Conservation (phyloP, 1,284 basidiomycete species). For the Flammula alnicola region DNA sequence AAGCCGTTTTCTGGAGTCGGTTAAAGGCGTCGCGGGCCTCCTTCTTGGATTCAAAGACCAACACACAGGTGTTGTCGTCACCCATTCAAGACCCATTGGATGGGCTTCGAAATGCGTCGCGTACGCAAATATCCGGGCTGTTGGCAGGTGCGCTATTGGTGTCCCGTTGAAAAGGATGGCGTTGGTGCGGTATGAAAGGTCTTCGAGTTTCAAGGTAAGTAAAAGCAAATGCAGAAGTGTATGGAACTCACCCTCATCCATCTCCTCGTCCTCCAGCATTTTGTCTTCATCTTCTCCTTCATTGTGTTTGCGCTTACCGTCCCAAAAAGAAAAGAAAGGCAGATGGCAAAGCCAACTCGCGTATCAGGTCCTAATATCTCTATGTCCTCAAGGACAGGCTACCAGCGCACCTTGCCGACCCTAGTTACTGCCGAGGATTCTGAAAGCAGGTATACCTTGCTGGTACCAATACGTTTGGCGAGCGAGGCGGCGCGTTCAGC, state of each 20-base stretch:
- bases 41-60: slow-evolving; percentile 65
- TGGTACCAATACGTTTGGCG: slow-evolving; percentile 66
- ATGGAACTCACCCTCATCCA: slow-evolving; percentile 42
- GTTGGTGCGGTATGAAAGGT: slow-evolving; percentile 57
- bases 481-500: slow-evolving; percentile 41
- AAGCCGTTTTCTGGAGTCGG: slow-evolving; percentile 51
- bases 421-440: slow-evolving; percentile 57
- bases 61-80: slow-evolving; percentile 77
- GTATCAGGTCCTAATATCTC: slow-evolving; percentile 50
- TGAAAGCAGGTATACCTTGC: slow-evolving; percentile 72
- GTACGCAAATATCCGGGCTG: slow-evolving; percentile 75
- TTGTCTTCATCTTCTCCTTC: slow-evolving; percentile 38
- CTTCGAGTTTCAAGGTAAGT: slow-evolving; percentile 25
- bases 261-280: slow-evolving; percentile 50
- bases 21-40: slow-evolving; percentile 57
- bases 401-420: slow-evolving; percentile 71
- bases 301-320: slow-evolving; percentile 61
- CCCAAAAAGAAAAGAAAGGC: slow-evolving; percentile 24
- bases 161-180: slow-evolving; percentile 72
- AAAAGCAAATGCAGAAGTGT: neutral
- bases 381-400: slow-evolving; percentile 38
- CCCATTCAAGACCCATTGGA: slow-evolving; percentile 77
- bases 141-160: slow-evolving; percentile 72
- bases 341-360: slow-evolving; percentile 40
- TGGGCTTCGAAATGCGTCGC: slow-evolving; percentile 71